Evolutionary conservation across 768 basidiomycete species (phyloP), one percentile per base, ranked within the genome.

Genomic region (Tubosaeta brunneosetosa): DNA sequence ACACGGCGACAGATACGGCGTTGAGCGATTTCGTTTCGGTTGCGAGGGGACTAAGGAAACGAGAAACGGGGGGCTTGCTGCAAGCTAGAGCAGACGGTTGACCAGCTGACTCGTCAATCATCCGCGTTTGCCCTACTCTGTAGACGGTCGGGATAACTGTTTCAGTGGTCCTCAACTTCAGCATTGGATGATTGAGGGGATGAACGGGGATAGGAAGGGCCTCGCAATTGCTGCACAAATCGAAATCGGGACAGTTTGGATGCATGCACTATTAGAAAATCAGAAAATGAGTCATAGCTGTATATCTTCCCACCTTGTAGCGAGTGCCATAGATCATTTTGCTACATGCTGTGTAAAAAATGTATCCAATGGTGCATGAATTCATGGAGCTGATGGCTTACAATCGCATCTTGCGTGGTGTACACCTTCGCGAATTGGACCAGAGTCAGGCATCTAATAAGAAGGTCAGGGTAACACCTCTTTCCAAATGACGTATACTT

Each of bases 151-250:
- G 82, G 27, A 84, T 65, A 14, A 75, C 63, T 3, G 79, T 75
- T 16, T 78, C 77, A 1, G 73, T 55, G 0, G 73, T 73, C 61
- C 74, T 84, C 69, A 94, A 73, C 79, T 92, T 94, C 62, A 92
- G 64, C 63, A 94, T 54, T 1, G 85, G 81, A 62, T 94, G 92
- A 31, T 70, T 79, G 12, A 66, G 52, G 0, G 89, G 88, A 65
- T 94, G 91, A 12, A 88, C 73, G 6, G 83, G 70, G 53, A 92
- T 87, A 0, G 91, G 91, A 51, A 82, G 76, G 6, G 89, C 84
- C 70, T 93, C 91, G 69, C 92, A 94, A 48, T 67, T 68, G 52
- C 77, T 74, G 69, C 91, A 94, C 16, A 94, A 75, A 61, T 94
- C 92, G 59, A 83, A 92, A 66, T 93, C 88, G 0, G 79, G 76